These are phyloP conservation scores for Quercus bicolor DNA, from an alignment of 306 rosid species.

Conservation along the genomic window DNA sequence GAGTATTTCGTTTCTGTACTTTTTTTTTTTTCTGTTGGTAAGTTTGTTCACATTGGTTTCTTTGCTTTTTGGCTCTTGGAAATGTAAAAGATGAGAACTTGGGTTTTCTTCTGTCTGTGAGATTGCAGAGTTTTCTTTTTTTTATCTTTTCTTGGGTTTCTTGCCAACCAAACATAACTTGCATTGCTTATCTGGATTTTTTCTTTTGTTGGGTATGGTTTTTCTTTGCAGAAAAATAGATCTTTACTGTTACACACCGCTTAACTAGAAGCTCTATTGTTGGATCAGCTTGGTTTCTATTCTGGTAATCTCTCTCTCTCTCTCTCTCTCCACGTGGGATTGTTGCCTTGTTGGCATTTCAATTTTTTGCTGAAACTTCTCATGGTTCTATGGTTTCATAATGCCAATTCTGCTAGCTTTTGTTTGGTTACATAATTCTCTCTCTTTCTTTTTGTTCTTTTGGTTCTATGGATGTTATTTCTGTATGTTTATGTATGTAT, in stretches of 20 bases:
- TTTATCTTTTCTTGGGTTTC: slow-evolving; percentile 15
- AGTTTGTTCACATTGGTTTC: not conserved
- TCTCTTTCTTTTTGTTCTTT: not conserved
- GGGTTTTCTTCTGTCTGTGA: slow-evolving; percentile 6
- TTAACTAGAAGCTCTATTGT: slow-evolving; percentile 14
- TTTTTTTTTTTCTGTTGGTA: not conserved
- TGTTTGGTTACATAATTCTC: too few species aligned
- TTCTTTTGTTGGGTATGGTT: not conserved
- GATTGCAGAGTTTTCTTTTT: slow-evolving; percentile 7
- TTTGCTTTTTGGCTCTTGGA: slow-evolving; percentile 19
- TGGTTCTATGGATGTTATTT: not conserved
- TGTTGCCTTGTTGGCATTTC: slow-evolving; percentile 1
- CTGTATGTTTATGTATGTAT: not conserved
- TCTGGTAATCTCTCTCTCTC: slow-evolving; percentile 32
- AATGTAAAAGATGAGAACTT: slow-evolving; percentile 27
- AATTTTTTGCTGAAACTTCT: slow-evolving; percentile 15
- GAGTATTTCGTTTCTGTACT: not conserved
- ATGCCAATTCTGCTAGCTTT: too few species aligned
- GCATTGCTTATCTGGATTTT: not conserved
- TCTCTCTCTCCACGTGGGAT: not conserved
- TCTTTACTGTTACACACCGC: not conserved
- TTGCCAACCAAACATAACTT: slow-evolving; percentile 22
- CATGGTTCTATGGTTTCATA: not conserved
- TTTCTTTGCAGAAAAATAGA: slow-evolving; percentile 21
- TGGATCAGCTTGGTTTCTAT: slow-evolving; percentile 26